phyloP scores from a whole-genome alignment of 305 asterid species.

The Nicotiana rustica region DNA sequence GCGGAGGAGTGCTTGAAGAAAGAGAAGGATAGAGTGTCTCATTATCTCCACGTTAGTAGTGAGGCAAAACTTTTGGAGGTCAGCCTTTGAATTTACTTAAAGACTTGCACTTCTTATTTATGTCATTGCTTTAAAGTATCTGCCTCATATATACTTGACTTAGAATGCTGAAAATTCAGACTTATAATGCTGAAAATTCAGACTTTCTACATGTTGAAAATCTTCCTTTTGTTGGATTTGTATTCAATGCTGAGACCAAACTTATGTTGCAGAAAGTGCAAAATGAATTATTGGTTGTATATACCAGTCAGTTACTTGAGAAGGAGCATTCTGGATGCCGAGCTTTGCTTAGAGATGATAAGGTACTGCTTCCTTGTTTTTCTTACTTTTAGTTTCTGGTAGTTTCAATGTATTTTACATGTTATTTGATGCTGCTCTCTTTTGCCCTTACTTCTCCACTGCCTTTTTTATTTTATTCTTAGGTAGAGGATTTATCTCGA shows the following conservation, averaged over 20 bases:
- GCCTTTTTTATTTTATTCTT: background rate
- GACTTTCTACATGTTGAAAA: conserved; percentile 4
- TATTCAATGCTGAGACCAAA: conserved; percentile 12
- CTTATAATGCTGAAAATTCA: background rate
- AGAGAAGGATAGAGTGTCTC: too few relatives aligned
- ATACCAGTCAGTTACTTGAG: conserved; percentile 52
- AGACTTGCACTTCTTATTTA: conserved; percentile 10
- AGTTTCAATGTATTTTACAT: conserved; percentile 24
- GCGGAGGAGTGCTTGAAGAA: too few relatives aligned
- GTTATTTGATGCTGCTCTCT: background rate
- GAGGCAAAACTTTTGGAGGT: too few relatives aligned
- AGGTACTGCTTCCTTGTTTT: conserved; percentile 44
- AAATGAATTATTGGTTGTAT: conserved; percentile 46
- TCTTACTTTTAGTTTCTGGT: background rate
- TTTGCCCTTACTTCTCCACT: conserved; percentile 32
- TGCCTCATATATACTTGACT: background rate
- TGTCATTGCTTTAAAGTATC: conserved; percentile 15
- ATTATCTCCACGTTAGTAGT: too few relatives aligned
- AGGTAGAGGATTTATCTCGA: conserved; percentile 65
- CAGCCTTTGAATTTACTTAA: background rate
- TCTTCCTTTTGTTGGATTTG: conserved; percentile 23
- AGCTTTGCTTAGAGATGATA: conserved; percentile 59
- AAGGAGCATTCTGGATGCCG: conserved; percentile 62
- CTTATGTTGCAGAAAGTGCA: background rate
- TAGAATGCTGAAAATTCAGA: background rate